Evolutionary conservation across 345 rosid species (phyloP).

Genomic region (Punica granatum): DNA sequence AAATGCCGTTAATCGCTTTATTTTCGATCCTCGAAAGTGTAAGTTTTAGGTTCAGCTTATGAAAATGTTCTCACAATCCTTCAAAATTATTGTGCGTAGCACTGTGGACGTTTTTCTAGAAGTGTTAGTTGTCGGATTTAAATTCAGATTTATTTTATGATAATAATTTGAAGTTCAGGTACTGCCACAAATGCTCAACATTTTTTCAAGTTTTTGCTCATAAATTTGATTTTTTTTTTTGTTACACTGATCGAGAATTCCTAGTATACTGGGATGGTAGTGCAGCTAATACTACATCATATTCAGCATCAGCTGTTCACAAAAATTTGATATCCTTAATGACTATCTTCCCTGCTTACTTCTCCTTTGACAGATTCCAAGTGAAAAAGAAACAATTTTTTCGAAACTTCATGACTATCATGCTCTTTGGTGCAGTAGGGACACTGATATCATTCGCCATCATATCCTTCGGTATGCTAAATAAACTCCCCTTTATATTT

Average conservation of each 20-base stretch:
- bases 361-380: conserved; percentile 26
- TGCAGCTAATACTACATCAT: too few relatives aligned
- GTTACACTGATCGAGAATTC: too few relatives aligned
- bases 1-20: neutral
- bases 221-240: too few relatives aligned
- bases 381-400: conserved; percentile 51
- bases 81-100: conserved; percentile 1
- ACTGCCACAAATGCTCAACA: too few relatives aligned
- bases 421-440: conserved; percentile 41
- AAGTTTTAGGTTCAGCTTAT: too few relatives aligned
- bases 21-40: neutral
- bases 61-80: too few relatives aligned
- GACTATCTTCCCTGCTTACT: neutral
- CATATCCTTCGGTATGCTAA: conserved; percentile 28
- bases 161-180: too few relatives aligned
- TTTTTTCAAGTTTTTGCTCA: too few relatives aligned
- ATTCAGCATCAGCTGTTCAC: neutral
- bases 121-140: too few relatives aligned
- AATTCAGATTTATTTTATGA: too few relatives aligned
- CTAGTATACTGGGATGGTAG: too few relatives aligned
- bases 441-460: conserved; percentile 38
- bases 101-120: too few relatives aligned
- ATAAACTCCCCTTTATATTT: neutral
- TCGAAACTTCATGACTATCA: conserved; percentile 39
- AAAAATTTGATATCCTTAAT: neutral